phyloP scores from a whole-genome alignment of 2,329 filamentous ascomycete species.

The Epichloe aotearoae region DNA sequence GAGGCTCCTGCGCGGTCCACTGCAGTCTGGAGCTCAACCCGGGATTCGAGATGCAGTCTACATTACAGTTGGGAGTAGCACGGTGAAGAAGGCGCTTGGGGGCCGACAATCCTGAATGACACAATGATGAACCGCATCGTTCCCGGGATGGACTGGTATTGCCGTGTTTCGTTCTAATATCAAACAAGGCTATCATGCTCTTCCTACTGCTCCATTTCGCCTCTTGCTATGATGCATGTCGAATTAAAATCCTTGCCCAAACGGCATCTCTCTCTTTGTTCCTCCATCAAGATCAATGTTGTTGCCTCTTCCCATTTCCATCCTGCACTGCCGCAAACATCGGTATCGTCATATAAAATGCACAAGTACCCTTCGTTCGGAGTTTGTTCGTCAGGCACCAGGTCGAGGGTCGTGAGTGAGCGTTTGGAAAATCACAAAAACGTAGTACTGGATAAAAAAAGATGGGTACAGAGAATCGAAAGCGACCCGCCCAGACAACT shows the following conservation, averaged over 20 bases:
- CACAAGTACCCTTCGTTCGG: conserved; percentile 10
- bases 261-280: conserved; percentile 7
- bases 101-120: no score
- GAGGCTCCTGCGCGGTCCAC: no score
- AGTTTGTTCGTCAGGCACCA: conserved; percentile 9
- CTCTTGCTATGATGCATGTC: conserved; percentile 20
- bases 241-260: conserved; percentile 13
- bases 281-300: conserved; percentile 9
- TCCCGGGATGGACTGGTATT: neutral
- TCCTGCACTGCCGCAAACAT: neutral
- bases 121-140: neutral
- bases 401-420: conserved; percentile 1
- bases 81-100: no score
- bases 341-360: conserved; percentile 6
- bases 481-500: conserved; percentile 8
- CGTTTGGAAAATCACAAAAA: conserved; percentile 11
- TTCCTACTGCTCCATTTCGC: conserved; percentile 22
- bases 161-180: conserved; percentile 9
- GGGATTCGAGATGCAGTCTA: no score
- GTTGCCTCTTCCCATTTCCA: conserved; percentile 4
- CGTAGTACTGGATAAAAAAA: conserved; percentile 18
- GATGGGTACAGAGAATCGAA: conserved; percentile 20
- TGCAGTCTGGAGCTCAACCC: no score
- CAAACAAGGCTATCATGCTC: conserved; percentile 11
- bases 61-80: no score